Evolutionary conservation across 352 stramenopile species (phyloP), one percentile per base, ranked within the genome.

Genomic region (Phytophthora agathidicida): DNA sequence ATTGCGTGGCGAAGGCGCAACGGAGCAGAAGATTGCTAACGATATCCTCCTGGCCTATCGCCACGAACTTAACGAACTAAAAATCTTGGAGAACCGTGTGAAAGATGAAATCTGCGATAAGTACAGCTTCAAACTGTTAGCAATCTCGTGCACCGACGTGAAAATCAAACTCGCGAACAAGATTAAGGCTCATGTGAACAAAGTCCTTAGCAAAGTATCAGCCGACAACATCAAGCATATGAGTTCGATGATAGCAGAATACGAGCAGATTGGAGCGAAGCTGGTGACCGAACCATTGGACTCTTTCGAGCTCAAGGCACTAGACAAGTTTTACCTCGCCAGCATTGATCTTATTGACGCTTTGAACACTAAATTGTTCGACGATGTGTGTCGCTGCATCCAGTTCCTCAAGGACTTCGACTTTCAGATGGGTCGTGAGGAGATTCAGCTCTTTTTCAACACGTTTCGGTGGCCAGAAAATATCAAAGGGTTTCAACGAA

Each of bases 381-480:
- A 91, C 5, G 80, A 94, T 31, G 75, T 96, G 17, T 90, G 86
- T 38, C 73, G 74, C 17, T 73, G 83, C n/a, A 63, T 96, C 23
- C 81, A 88, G 47, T 98, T 98, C 42, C 72, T 98, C 5, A 87
- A 97, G 17, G 76, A 88, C 26, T 89, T 97, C 44, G 84, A 96
- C 48, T 96, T 89, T 57, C 73, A 86, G 14, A 88, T 96, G 69
- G 71, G 73, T 14, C 77, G 91, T 0, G 93, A 98, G 36, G 92
- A 98, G 37, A 80, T 98, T 8, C 84, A 96, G 58, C 72, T 96
- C 19, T 95, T 98, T 49, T 92, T 96, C 55, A 94, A 78, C 19
- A 94, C 88, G 9, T 97, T 93, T 56, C 76, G 86, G 7, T 98
- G 92, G 93, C 92, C 93, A 7, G 84, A 94, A 47, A 95, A 89